phyloP scores from a whole-genome alignment of 2,329 filamentous ascomycete species.

The Colletotrichum lupini region DNA sequence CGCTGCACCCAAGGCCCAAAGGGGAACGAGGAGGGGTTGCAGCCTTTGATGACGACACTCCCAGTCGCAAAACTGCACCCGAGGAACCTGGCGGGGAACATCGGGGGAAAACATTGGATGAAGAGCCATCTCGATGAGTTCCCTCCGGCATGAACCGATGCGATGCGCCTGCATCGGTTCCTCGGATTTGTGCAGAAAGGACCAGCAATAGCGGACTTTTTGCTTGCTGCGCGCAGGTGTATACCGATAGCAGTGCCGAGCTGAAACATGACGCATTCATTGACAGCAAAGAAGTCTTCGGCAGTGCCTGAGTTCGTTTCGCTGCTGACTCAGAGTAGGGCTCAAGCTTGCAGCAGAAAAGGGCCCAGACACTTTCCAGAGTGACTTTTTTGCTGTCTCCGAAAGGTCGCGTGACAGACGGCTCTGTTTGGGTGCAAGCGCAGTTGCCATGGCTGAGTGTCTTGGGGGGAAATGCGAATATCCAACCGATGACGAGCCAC shows the following conservation, averaged over 20 bases:
- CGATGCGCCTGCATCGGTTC: neutral
- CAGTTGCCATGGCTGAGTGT: neutral
- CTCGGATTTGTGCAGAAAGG: neutral
- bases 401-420: slow-evolving; percentile 17
- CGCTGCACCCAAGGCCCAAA: neutral
- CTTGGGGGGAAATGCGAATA: neutral
- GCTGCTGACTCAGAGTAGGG: neutral
- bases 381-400: neutral
- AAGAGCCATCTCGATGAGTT: slow-evolving; percentile 20
- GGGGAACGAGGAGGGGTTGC: slow-evolving; percentile 2
- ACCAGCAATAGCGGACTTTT: neutral
- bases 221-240: neutral
- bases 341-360: neutral
- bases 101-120: neutral
- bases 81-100: neutral
- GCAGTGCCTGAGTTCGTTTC: neutral
- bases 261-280: slow-evolving; percentile 31
- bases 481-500: neutral
- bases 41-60: slow-evolving; percentile 28
- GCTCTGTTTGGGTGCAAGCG: neutral
- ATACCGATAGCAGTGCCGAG: slow-evolving; percentile 1
- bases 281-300: neutral
- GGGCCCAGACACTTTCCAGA: neutral
- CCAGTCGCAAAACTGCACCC: neutral
- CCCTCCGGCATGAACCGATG: slow-evolving; percentile 4